Evolutionary conservation across 2,329 filamentous ascomycete genomes (phyloP).

Genomic region (Cercospora sojina): DNA sequence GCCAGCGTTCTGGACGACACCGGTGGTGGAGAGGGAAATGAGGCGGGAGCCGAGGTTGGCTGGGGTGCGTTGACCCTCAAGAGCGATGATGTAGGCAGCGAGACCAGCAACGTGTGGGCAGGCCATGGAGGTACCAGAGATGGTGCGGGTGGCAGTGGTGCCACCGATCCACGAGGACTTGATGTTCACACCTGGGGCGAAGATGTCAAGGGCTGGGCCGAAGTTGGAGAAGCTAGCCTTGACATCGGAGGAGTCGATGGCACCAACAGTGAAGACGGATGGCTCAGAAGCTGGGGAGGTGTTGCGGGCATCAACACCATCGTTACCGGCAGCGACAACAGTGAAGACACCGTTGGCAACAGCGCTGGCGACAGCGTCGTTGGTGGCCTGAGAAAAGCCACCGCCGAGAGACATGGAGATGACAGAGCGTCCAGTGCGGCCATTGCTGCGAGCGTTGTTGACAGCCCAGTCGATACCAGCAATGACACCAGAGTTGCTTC

Average conservation of each 20-base stretch:
- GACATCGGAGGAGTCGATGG: slow-evolving; percentile 34
- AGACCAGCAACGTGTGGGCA: slow-evolving; percentile 30
- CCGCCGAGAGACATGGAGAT: slow-evolving; percentile 46
- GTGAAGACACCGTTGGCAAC: slow-evolving; percentile 43
- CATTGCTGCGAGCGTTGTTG: slow-evolving; percentile 62
- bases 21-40: slow-evolving; percentile 20
- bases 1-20: slow-evolving; percentile 12
- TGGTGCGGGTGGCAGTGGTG: slow-evolving; percentile 48
- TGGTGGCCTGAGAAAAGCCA: slow-evolving; percentile 38
- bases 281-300: slow-evolving; percentile 39
- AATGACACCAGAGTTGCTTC: slow-evolving; percentile 35
- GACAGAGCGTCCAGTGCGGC: slow-evolving; percentile 62
- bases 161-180: slow-evolving; percentile 51
- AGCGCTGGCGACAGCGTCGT: slow-evolving; percentile 41
- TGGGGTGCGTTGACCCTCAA: slow-evolving; percentile 23
- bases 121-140: slow-evolving; percentile 52
- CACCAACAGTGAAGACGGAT: slow-evolving; percentile 40
- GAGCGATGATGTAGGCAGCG: slow-evolving; percentile 29
- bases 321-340: slow-evolving; percentile 42
- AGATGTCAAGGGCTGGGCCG: slow-evolving; percentile 42
- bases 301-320: slow-evolving; percentile 32
- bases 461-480: slow-evolving; percentile 35
- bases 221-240: slow-evolving; percentile 45
- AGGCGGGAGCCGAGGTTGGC: slow-evolving; percentile 24
- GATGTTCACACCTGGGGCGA: slow-evolving; percentile 53